Percentiles rank a stretch among this genome's conserved stretches.
These are phyloP conservation scores for Aspergillus nidulans DNA, from an alignment of 495 filamentous ascomycete species.

Conservation along the genomic window DNA sequence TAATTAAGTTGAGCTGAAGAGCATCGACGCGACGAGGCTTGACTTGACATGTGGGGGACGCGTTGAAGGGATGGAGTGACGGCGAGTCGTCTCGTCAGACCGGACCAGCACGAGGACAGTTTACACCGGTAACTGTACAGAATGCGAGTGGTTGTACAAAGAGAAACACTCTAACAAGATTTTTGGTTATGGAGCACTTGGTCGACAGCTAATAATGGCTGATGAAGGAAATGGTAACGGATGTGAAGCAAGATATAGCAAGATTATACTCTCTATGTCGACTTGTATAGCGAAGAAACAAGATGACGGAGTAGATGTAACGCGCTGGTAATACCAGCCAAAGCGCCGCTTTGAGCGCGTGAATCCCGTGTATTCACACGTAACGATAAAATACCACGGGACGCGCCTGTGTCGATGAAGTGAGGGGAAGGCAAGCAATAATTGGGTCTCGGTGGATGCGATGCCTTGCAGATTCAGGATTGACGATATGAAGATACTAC, in stretches of 20 bases:
- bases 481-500: background rate
- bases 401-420: slow-evolving; percentile 4
- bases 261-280: background rate
- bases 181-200: no score
- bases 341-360: background rate
- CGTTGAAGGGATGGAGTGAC: slow-evolving; percentile 10
- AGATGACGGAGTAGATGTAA: background rate
- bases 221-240: no score
- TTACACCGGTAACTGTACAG: background rate
- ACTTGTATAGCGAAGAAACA: background rate
- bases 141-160: background rate
- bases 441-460: slow-evolving; percentile 8
- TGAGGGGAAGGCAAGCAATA: slow-evolving; percentile 12
- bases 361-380: background rate
- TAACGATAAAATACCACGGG: background rate
- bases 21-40: slow-evolving; percentile 11
- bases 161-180: no score
- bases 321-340: background rate
- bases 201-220: no score
- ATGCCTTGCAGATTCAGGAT: slow-evolving; percentile 12
- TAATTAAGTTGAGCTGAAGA: slow-evolving; percentile 4
- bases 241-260: background rate
- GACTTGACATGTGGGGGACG: slow-evolving; percentile 10
- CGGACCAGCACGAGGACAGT: background rate
- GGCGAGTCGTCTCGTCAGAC: background rate